These are phyloP conservation scores for Curvularia hawaiiensis DNA, from an alignment of 2,329 filamentous ascomycete species.

Conservation along the genomic window DNA sequence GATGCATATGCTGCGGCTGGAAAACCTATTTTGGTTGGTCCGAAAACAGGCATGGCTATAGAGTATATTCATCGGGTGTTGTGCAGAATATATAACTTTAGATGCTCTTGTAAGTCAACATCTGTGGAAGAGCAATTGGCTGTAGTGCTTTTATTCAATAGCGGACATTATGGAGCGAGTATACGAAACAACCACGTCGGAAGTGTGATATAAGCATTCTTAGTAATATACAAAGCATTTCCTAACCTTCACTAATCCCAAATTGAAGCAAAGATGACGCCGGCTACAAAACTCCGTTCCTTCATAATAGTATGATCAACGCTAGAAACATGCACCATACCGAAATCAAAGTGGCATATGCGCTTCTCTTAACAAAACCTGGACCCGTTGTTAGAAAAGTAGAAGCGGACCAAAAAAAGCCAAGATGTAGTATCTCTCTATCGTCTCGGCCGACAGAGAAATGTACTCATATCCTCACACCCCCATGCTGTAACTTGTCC, in stretches of 20 bases:
- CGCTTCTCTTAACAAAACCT: constrained; percentile 3
- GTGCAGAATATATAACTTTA: not conserved
- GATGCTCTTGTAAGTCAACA: not conserved
- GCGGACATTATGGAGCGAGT: not conserved
- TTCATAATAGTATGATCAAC: not conserved
- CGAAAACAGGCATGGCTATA: not conserved
- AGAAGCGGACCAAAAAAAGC: not conserved
- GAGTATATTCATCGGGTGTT: not conserved
- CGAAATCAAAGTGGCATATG: not conserved
- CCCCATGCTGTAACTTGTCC: constrained; percentile 31
- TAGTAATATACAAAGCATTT: not conserved
- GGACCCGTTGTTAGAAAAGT: constrained; percentile 8
- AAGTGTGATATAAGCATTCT: not conserved
- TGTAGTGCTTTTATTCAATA: not conserved
- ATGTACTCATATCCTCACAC: constrained; percentile 34
- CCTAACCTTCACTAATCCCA: not conserved
- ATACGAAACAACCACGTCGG: not conserved
- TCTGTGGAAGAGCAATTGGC: not conserved
- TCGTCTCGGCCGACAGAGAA: not conserved
- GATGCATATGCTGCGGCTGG: not conserved
- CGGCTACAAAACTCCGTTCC: not conserved
- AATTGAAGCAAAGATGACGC: not conserved
- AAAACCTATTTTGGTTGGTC: not conserved
- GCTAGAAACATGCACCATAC: not conserved
- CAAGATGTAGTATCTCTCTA: not conserved